These are phyloP conservation scores for Heliamphora pulchella DNA, from an alignment of 179 eudicot genomes.

Conservation along the genomic window DNA sequence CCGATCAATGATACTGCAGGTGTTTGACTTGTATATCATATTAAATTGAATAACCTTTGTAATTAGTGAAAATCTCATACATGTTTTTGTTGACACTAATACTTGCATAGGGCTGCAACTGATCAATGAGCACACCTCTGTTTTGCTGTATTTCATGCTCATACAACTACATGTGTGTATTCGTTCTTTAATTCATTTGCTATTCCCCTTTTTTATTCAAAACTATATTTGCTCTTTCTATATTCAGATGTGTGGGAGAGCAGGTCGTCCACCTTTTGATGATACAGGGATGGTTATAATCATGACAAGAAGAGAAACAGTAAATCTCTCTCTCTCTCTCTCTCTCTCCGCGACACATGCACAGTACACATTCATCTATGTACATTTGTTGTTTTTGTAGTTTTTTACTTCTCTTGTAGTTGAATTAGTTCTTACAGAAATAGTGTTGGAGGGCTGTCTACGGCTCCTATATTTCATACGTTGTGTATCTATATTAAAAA, in stretches of 20 bases:
- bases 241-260: slow-evolving; percentile 94
- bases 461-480: background rate
- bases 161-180: slow-evolving; percentile 2
- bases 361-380: background rate
- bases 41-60: slow-evolving; percentile 2
- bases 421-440: background rate
- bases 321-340: slow-evolving; percentile 24
- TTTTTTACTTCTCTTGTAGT: slow-evolving; percentile 4
- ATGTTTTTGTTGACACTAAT: background rate
- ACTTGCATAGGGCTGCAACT: background rate
- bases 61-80: background rate
- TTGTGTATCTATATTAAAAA: background rate
- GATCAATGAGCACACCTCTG: background rate
- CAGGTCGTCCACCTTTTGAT: slow-evolving; percentile 99
- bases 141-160: background rate
- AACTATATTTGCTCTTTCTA: slow-evolving; percentile 6
- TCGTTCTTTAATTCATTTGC: background rate
- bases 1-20: slow-evolving; percentile 85
- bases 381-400: background rate
- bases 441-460: background rate
- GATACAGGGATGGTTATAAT: slow-evolving; percentile 94
- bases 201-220: background rate
- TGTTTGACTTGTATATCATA: slow-evolving; percentile 20
- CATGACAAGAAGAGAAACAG: slow-evolving; percentile 98
- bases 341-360: background rate